phyloP scores from a whole-genome alignment of 192 early-diverging fungal species.

The Mortierella antarctica region DNA sequence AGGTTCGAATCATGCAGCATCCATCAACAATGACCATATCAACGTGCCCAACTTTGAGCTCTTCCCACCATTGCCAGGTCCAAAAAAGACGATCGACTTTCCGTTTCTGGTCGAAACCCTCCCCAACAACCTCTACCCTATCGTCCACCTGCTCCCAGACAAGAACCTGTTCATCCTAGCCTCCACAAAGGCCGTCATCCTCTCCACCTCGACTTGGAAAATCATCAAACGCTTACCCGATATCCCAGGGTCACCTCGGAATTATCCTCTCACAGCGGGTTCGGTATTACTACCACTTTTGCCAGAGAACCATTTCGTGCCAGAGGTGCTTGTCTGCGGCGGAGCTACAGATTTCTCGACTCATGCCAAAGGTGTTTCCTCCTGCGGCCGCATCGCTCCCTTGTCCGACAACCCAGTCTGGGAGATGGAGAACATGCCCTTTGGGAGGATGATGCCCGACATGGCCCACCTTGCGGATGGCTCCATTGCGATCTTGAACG shows the following conservation, averaged over 20 bases:
- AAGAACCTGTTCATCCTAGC: conserved; percentile 65
- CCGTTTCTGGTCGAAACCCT: conserved; percentile 54
- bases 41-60: conserved; percentile 61
- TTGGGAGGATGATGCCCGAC: conserved; percentile 54
- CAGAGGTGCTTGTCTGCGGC: conserved; percentile 55
- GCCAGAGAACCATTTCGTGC: conserved; percentile 43
- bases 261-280: conserved; percentile 65
- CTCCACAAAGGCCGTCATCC: conserved; percentile 57
- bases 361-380: conserved; percentile 32
- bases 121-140: conserved; percentile 57
- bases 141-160: conserved; percentile 61
- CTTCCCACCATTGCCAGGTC: conserved; percentile 42
- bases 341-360: conserved; percentile 40
- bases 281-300: conserved; percentile 52
- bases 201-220: conserved; percentile 53
- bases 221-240: conserved; percentile 57
- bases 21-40: conserved; percentile 55
- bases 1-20: conserved; percentile 59
- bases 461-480: conserved; percentile 50
- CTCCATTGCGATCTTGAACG: conserved; percentile 43
- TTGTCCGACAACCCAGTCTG: conserved; percentile 37
- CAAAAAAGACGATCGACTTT: conserved; percentile 49
- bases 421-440: conserved; percentile 55
- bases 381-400: conserved; percentile 54
- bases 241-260: conserved; percentile 57